These are phyloP conservation scores for Syzygium aromaticum DNA, from an alignment of 345 rosid species.

Conservation along the genomic window DNA sequence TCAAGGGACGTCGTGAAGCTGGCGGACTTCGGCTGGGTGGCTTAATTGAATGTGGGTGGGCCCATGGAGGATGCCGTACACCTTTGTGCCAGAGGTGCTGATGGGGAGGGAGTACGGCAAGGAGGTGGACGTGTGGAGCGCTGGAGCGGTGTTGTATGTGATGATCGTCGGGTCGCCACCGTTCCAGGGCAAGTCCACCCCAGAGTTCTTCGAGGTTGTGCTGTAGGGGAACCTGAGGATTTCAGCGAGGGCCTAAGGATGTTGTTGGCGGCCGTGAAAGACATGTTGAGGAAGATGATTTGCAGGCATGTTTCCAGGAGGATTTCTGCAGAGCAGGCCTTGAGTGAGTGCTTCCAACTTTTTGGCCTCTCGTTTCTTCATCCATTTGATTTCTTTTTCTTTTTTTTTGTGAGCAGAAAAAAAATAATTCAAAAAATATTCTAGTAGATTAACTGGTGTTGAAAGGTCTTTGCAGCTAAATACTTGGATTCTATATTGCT, in stretches of 20 bases:
- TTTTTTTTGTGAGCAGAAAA: too few relatives aligned
- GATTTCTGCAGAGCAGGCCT: conserved; percentile 70
- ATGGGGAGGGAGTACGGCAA: background rate
- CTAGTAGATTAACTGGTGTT: background rate
- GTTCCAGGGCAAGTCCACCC: background rate
- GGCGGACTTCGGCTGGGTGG: conserved; percentile 48
- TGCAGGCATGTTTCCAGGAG: conserved; percentile 61
- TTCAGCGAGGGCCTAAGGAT: conserved; percentile 36
- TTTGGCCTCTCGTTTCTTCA: background rate
- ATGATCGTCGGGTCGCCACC: background rate
- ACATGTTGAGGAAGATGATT: conserved; percentile 68
- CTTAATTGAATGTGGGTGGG: background rate
- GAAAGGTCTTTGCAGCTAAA: background rate
- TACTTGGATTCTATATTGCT: background rate
- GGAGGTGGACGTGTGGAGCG: background rate
- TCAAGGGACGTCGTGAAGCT: conserved; percentile 26
- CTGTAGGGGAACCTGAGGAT: conserved; percentile 63
- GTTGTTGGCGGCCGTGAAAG: conserved; percentile 47
- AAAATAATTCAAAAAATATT: too few relatives aligned
- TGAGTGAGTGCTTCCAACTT: background rate
- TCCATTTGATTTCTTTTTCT: background rate
- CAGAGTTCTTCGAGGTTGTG: conserved; percentile 50
- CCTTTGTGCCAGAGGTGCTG: background rate
- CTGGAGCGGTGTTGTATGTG: background rate
- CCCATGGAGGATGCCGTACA: background rate